These are phyloP conservation scores for Microbotryomycetes sp. DNA, from an alignment of 1,284 basidiomycete species.

Conservation along the genomic window DNA sequence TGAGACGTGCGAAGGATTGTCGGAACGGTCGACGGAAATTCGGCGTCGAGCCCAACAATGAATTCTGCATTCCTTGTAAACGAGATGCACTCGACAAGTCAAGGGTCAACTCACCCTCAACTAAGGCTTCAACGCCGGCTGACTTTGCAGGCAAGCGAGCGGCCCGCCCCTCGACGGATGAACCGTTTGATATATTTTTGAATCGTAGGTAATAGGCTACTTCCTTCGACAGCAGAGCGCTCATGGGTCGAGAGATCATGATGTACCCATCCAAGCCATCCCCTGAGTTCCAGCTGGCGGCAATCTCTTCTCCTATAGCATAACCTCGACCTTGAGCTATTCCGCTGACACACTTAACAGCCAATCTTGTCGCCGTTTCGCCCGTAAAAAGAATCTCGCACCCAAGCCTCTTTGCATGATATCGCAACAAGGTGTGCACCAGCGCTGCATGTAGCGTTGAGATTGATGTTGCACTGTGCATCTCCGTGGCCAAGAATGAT, in stretches of 20 bases:
- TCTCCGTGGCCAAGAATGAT: not conserved
- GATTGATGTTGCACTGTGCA: conserved; percentile 4
- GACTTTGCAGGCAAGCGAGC: conserved; percentile 2
- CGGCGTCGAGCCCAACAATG: conserved; percentile 17
- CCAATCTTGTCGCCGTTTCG: conserved; percentile 18
- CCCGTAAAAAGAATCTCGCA: conserved; percentile 16
- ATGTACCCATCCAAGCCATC: no score
- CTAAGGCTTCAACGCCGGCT: conserved; percentile 9
- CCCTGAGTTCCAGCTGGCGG: not conserved
- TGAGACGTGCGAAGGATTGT: conserved; percentile 30
- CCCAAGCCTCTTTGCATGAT: not conserved
- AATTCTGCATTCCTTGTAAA: conserved; percentile 18
- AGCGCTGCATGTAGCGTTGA: conserved; percentile 7
- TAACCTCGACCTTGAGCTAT: conserved; percentile 21
- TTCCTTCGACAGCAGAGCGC: conserved; percentile 1
- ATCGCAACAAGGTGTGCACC: conserved; percentile 1
- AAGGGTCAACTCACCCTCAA: conserved; percentile 10
- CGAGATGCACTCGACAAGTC: not conserved
- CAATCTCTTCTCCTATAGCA: conserved; percentile 23
- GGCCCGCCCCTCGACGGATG: not conserved
- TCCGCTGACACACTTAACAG: conserved; percentile 4
- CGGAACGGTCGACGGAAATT: conserved; percentile 29
- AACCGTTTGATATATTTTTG: not conserved
- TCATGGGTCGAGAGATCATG: conserved; percentile 16
- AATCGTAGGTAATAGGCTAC: conserved; percentile 6